These are phyloP conservation scores for Stephania japonica DNA, from an alignment of 164 flowering plant genomes.

Conservation along the genomic window DNA sequence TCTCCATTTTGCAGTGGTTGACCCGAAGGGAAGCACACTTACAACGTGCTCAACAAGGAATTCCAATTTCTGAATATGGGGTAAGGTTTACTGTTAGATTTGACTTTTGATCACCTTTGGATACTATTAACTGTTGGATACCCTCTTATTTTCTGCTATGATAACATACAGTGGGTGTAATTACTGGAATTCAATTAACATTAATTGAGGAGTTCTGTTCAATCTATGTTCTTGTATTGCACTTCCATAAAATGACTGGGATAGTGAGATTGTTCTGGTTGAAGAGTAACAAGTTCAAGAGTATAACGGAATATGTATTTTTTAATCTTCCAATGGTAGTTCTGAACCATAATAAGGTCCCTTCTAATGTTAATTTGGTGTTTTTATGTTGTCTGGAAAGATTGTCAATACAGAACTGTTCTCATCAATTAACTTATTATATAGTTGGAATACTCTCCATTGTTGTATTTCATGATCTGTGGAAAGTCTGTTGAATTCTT, in stretches of 20 bases:
- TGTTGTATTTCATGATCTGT: too few relatives aligned
- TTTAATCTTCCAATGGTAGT: too few relatives aligned
- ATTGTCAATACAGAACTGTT: too few relatives aligned
- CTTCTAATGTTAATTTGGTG: too few relatives aligned
- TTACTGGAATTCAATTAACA: not conserved
- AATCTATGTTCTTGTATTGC: not conserved
- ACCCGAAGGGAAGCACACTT: slow-evolving; percentile 72
- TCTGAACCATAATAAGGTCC: too few relatives aligned
- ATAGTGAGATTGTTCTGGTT: too few relatives aligned
- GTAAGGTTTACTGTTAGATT: slow-evolving; percentile 33
- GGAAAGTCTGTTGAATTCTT: too few relatives aligned
- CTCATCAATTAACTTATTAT: too few relatives aligned
- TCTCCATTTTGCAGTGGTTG: slow-evolving; percentile 57
- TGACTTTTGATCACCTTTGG: not conserved
- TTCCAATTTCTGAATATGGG: slow-evolving; percentile 91
- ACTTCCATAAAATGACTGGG: not conserved
- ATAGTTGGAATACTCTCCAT: too few relatives aligned
- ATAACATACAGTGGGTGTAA: not conserved
- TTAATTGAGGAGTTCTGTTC: not conserved
- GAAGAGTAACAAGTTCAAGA: too few relatives aligned
- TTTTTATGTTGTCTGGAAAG: too few relatives aligned
- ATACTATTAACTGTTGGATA: not conserved
- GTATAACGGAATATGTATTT: too few relatives aligned
- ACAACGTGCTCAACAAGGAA: slow-evolving; percentile 92
- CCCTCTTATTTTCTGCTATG: not conserved